Evolutionary conservation across 768 basidiomycete genomes (phyloP), one percentile per base, ranked within the genome.

Genomic region (Amanita pseudoporphyria): DNA sequence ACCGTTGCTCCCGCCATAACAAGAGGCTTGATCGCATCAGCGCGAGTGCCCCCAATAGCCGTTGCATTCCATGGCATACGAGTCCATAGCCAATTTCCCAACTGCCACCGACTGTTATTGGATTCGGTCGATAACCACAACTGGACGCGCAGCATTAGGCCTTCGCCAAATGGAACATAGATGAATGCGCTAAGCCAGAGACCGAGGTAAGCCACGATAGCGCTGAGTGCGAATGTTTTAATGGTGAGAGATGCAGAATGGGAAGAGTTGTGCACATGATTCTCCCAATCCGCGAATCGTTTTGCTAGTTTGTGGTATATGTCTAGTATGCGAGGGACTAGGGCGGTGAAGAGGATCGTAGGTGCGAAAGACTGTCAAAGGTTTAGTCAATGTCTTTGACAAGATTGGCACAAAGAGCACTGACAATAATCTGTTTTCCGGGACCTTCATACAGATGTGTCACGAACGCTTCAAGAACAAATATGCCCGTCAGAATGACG

Each of bases 151-250:
- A 73, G 68, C 87, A 93, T 91, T 53, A 91, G 80, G 45, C 77
- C 76, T 60, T 85, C 85, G 24, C 93, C 93, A 54, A 94, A 96
- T 0, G 93, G 93, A 3, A 95, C 88, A 62, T 98, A 99, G 44
- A 96, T 78, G 60, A 93, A 97, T 13, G 94, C 92, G n/a, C 86
- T 90, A 13, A 98, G 79, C 5, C 79, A 82, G n/a, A 99, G 77
- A 35, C 87, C 86, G 45, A 93, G 81, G 62, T 94, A 97, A 0
- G 95, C 87, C 16, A 94, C 91, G 60, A 97, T 78, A 0, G 87
- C 82, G 28, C 85, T 84, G 47, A 98, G 74, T 1, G 85, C 80
- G 61, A 98, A 99, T 2, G 88, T 86, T 65, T 97, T 99, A 61
- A 87, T 71, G 13, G 93, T 92, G 21, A 96, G 73, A 14, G 87